Evolutionary conservation across 1,284 basidiomycete genomes (phyloP).

Genomic region (Ustilago xerochloae): DNA sequence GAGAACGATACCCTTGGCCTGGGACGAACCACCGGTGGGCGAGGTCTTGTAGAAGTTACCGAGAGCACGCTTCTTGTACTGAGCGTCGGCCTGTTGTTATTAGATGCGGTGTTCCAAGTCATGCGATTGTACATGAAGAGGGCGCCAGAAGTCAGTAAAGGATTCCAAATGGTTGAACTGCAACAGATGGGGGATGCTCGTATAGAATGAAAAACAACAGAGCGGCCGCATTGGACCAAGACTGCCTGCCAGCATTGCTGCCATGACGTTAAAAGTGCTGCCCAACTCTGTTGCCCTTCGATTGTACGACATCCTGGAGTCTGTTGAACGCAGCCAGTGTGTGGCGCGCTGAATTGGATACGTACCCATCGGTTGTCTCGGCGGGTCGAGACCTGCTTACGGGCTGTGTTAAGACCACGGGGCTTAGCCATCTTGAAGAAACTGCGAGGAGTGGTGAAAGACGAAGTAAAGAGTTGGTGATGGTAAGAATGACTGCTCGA

Average conservation of each 20-base stretch:
- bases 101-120: not conserved
- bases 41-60: slow-evolving; percentile 99
- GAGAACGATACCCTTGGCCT: slow-evolving; percentile 99
- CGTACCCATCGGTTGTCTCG: slow-evolving; percentile 91
- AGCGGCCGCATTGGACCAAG: too few relatives aligned
- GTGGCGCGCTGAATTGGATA: slow-evolving; percentile 8
- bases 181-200: not conserved
- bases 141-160: slow-evolving; percentile 16
- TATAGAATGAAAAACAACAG: too few relatives aligned
- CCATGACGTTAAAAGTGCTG: not conserved
- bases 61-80: slow-evolving; percentile 99
- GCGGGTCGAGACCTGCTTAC: slow-evolving; percentile 94
- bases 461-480: slow-evolving; percentile 3
- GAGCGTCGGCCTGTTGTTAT: slow-evolving; percentile 85
- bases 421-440: slow-evolving; percentile 74
- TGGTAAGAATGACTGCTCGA: slow-evolving; percentile 10
- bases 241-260: too few relatives aligned
- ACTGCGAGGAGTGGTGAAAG: slow-evolving; percentile 12
- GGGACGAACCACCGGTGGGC: slow-evolving; percentile 98
- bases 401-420: slow-evolving; percentile 98
- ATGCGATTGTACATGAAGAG: not conserved
- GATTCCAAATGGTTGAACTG: not conserved
- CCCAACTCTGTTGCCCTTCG: not conserved
- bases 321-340: not conserved
- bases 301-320: not conserved